These are phyloP conservation scores for Reutealis trisperma DNA, from an alignment of 345 rosid species.

Conservation along the genomic window DNA sequence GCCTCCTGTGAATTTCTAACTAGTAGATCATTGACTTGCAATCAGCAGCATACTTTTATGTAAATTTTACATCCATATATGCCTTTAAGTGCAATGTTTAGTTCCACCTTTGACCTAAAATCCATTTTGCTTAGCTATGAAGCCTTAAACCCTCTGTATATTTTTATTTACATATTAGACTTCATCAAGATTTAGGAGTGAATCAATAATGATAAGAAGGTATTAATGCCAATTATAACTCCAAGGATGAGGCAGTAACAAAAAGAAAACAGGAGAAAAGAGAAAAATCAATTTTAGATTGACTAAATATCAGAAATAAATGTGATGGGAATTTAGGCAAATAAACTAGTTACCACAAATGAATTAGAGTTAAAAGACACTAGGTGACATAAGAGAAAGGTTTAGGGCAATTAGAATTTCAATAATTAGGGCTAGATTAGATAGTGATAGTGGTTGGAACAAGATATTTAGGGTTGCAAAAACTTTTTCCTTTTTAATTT, in stretches of 20 bases:
- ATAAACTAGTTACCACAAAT: background rate
- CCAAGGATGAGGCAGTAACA: background rate
- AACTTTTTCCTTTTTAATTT: too few relatives aligned
- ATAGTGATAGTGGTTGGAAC: too few relatives aligned
- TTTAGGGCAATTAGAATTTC: too few relatives aligned
- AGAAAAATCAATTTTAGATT: background rate
- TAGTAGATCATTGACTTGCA: too few relatives aligned
- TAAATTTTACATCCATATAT: background rate
- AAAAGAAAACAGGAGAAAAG: background rate
- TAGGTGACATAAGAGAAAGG: too few relatives aligned
- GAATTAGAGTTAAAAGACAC: background rate
- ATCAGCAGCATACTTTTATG: slow-evolving; percentile 11
- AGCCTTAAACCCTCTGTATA: background rate
- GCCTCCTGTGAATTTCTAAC: slow-evolving; percentile 89
- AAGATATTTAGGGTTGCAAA: too few relatives aligned
- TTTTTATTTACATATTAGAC: background rate
- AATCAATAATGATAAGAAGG: too few relatives aligned
- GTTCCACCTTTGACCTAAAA: background rate
- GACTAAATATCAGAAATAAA: background rate
- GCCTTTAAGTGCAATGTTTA: background rate
- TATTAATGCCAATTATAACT: background rate
- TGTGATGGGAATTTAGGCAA: background rate
- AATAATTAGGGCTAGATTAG: too few relatives aligned
- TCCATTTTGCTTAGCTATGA: background rate
- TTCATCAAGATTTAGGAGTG: background rate